Evolutionary conservation across 129 eudicot species (phyloP), one percentile per base, ranked within the genome.

Genomic region (Apium graveolens): DNA sequence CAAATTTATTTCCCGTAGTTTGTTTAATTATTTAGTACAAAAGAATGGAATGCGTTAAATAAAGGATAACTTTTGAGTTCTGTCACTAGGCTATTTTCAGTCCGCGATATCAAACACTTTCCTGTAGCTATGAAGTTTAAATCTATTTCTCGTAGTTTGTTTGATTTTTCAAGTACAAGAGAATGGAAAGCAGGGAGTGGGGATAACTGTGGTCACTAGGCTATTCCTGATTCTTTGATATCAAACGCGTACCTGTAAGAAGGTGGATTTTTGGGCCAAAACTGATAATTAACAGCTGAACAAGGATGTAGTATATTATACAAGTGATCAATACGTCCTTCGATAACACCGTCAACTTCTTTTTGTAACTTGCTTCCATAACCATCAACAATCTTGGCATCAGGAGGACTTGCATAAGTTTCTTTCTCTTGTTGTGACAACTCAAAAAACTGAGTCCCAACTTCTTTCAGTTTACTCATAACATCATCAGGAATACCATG

Each of bases 261-360:
- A 55, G 98, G 85, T 17, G 98, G 98, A 65, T 82, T 93, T 32
- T 85, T 86, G 2, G 98, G 98, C 98, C 98, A 91, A 70, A 85
- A 89, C 0, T 80, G 79, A 66, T 94, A 81, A 76, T 89, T 83
- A 76, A 94, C 80, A 21, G 82, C 82, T 42, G 93, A 60, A 84
- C 93, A 89, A 41, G 98, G 98, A 92, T 91, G 88, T 18, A 91
- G 77, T 74, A 68, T 86, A 51, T 94, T 88, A 72, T 91, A 94
- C 80, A 91, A 76, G 71, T 91, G 96, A 85, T 91, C 97, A 74
- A 93, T 96, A 96, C 98, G 91, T 5, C 90, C 97, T 78, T 85
- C 55, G n/a, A 49, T 91, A 63, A 85, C 86, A 29, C 88, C 97
- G 31, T 91, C 83, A 41, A 82, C 73, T 49, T 87, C 89, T 49